Conservation (phyloP, 192 early-diverging fungal species). For the Rhizoclosmatium globosum region DNA sequence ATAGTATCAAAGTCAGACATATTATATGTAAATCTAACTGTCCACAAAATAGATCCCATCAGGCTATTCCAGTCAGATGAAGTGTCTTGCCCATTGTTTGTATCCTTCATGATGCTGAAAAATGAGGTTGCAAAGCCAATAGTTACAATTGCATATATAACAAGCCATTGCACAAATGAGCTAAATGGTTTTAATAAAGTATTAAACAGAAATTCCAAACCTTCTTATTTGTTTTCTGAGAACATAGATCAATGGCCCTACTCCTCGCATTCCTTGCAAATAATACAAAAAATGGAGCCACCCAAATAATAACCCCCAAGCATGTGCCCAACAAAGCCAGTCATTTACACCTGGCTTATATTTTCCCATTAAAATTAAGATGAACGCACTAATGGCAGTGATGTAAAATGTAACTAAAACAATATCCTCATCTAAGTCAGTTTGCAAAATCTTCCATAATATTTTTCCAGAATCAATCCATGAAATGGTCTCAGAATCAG, state of each 20-base stretch:
- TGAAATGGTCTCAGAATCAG: no score
- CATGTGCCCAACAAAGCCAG: background rate
- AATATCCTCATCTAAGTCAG: background rate
- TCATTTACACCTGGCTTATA: background rate
- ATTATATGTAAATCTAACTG: slow-evolving; percentile 3
- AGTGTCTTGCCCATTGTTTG: background rate
- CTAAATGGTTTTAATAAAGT: background rate
- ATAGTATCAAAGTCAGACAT: slow-evolving; percentile 22
- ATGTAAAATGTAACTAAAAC: background rate
- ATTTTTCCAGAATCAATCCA: no score
- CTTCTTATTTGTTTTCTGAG: background rate
- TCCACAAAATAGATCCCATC: slow-evolving; percentile 10
- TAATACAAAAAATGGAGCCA: slow-evolving; percentile 5
- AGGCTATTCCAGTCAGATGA: slow-evolving; percentile 19
- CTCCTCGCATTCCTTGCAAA: background rate
- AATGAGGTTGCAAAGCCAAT: slow-evolving; percentile 21
- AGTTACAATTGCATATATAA: background rate
- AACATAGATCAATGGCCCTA: slow-evolving; percentile 20
- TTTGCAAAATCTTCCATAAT: no score
- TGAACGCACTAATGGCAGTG: background rate
- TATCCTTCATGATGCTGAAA: slow-evolving; percentile 4
- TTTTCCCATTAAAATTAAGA: no score
- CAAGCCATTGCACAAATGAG: slow-evolving; percentile 14
- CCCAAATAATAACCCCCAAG: background rate
- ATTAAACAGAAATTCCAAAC: background rate